phyloP scores from a whole-genome alignment of 2,329 filamentous ascomycete genomes.

The Teratosphaeria epicoccoides region DNA sequence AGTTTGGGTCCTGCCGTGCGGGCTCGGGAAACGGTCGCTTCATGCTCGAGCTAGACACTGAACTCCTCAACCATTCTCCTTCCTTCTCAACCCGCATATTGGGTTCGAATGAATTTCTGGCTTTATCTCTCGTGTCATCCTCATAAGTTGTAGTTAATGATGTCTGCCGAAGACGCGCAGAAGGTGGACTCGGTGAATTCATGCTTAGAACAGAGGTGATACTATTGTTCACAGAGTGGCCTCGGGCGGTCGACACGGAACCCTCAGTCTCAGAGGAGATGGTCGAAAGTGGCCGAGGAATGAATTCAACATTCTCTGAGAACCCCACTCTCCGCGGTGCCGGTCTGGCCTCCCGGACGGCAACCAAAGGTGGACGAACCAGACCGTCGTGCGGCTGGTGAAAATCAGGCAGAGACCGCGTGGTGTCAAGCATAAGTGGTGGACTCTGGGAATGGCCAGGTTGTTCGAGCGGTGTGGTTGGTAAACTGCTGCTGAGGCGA shows the following conservation, averaged over 20 bases:
- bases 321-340: slow-evolving; percentile 60
- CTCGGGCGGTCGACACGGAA: slow-evolving; percentile 57
- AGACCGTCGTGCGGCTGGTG: slow-evolving; percentile 10
- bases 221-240: slow-evolving; percentile 67
- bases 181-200: slow-evolving; percentile 38
- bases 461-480: slow-evolving; percentile 25
- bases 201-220: slow-evolving; percentile 65
- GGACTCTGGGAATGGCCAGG: slow-evolving; percentile 4
- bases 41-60: slow-evolving; percentile 9
- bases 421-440: not conserved
- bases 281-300: slow-evolving; percentile 69
- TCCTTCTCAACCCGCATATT: slow-evolving; percentile 22
- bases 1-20: slow-evolving; percentile 7
- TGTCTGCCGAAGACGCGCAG: slow-evolving; percentile 31
- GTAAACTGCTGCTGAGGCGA: slow-evolving; percentile 22
- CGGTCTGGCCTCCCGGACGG: slow-evolving; percentile 22
- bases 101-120: slow-evolving; percentile 25
- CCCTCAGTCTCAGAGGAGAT: slow-evolving; percentile 77
- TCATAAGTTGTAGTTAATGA: slow-evolving; percentile 32
- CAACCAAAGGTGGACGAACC: slow-evolving; percentile 5
- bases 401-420: not conserved
- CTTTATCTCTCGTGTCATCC: slow-evolving; percentile 48
- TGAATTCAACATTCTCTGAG: slow-evolving; percentile 73
- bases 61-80: slow-evolving; percentile 23
- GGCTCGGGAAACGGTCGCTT: slow-evolving; percentile 16